Base-by-base conservation (phyloP, 2,329 filamentous ascomycete genomes). In the Ceratocystis eucalypticola region DNA sequence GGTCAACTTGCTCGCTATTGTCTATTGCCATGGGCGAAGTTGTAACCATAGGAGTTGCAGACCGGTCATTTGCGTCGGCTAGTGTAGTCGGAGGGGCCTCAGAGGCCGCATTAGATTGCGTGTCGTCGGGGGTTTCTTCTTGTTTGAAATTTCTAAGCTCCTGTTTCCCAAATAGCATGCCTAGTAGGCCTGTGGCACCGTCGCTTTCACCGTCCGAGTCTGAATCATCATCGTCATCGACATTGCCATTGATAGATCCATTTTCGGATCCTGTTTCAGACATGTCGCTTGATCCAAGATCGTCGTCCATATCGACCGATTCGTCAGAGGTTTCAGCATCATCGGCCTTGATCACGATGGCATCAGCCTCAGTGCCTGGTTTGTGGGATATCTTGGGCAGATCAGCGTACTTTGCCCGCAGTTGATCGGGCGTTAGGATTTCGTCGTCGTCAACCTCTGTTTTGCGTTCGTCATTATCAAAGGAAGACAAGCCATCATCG, bases 331-430 rank as follows among this genome's bases (percentile, higher is more conserved):
- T 65, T 45, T 71, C 69, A 46, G 72, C 69, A 3, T 74, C 72
- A 1, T 72, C 72, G 2, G 41, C 65, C n/a, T 66, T 71, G 17
- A 72, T 69, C 8, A 69, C 15, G 20, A 67, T 30, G 12, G 63
- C 12, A 37, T 59, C 25, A 37, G 12, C 17, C 12, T 53, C 44
- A 7, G 17, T 28, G 41, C 44, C 22, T 62, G 48, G 33, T 37
- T 53, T 2, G 8, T 30, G 2, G 2, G 44, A 22, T 3, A 82
- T 69, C 20, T 79, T 78, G 0, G 85, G 84, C 5, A 89, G 76
- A 65, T 85, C 80, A 7, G 84, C 83, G 69, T 90, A 91, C 73
- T 91, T 91, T 48, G 80, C 80, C 30, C 80, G 82, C 15, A 90
- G 74, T 71, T 90, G 84, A 67, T 89, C 87, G 68, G 87, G 83